phyloP scores from a whole-genome alignment of 495 filamentous ascomycete genomes.

The Pseudevernia furfuracea region DNA sequence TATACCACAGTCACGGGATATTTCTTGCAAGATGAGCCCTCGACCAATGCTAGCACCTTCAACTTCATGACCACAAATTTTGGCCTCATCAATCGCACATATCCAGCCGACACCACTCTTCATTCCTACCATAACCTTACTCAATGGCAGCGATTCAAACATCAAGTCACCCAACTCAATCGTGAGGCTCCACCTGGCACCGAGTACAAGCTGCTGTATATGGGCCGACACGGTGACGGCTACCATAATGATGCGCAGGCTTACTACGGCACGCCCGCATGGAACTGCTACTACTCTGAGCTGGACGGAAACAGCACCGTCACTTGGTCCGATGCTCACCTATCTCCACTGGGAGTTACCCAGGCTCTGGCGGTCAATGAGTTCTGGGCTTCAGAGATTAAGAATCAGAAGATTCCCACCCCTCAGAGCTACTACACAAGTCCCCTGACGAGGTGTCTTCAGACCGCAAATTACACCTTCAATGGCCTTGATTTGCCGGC shows the following conservation, averaged over 20 bases:
- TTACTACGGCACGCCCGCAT: conserved; percentile 59
- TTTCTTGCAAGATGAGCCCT: conserved; percentile 61
- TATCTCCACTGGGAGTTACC: conserved; percentile 50
- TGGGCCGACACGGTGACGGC: conserved; percentile 65
- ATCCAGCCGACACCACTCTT: conserved; percentile 39
- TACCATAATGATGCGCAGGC: conserved; percentile 58
- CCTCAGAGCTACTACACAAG: conserved; percentile 61
- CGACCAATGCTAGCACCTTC: conserved; percentile 55
- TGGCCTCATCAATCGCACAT: conserved; percentile 55
- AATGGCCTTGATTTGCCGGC: conserved; percentile 43
- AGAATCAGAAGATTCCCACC: conserved; percentile 48
- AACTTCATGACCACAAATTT: conserved; percentile 64
- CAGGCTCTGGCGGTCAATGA: conserved; percentile 56
- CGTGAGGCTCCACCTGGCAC: conserved; percentile 37
- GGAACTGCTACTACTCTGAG: conserved; percentile 71
- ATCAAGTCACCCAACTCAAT: conserved; percentile 51
- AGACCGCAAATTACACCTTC: conserved; percentile 59
- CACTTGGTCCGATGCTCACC: conserved; percentile 62
- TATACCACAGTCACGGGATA: conserved; percentile 61
- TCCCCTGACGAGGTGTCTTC: conserved; percentile 60
- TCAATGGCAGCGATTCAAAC: conserved; percentile 61
- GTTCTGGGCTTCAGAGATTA: conserved; percentile 55
- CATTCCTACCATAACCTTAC: conserved; percentile 35
- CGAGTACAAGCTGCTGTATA: conserved; percentile 61
- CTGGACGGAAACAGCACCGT: conserved; percentile 58